phyloP scores from a whole-genome alignment of 306 rosid genomes.

The Cucurbita argyrosperma region DNA sequence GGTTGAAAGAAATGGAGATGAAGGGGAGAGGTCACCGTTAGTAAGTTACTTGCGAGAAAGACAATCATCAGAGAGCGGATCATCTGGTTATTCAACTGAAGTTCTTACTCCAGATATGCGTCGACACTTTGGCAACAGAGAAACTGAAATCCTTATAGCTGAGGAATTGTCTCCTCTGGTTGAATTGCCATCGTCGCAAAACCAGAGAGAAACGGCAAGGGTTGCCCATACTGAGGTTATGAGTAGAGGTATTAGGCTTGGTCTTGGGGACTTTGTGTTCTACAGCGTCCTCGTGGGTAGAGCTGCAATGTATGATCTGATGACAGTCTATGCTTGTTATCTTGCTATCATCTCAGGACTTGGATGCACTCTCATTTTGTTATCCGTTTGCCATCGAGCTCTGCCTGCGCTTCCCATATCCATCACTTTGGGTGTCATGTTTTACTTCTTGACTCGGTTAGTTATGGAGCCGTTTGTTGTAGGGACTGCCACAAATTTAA shows the following conservation, averaged over 20 bases:
- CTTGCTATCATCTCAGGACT: constrained; percentile 88
- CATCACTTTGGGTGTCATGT: constrained; percentile 60
- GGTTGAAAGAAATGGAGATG: constrained; percentile 8
- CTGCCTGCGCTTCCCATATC: constrained; percentile 90
- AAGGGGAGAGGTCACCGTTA: constrained; percentile 46
- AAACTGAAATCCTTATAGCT: constrained; percentile 17
- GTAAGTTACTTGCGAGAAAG: constrained; percentile 24
- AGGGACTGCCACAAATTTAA: constrained; percentile 71
- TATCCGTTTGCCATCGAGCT: constrained; percentile 62
- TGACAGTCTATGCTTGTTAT: constrained; percentile 95
- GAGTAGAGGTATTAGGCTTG: constrained; percentile 70
- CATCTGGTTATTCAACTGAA: constrained; percentile 20
- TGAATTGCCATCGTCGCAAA: constrained; percentile 19
- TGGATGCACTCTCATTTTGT: constrained; percentile 76
- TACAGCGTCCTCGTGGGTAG: constrained; percentile 93
- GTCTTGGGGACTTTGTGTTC: constrained; percentile 89
- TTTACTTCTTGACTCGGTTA: constrained; percentile 80
- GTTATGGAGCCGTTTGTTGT: constrained; percentile 88
- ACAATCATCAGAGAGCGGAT: constrained; percentile 18
- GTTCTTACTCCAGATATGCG: constrained; percentile 7
- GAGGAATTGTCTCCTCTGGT: constrained; percentile 68
- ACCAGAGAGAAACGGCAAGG: constrained; percentile 22
- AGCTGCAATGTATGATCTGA: constrained; percentile 96
- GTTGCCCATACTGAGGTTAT: constrained; percentile 15
- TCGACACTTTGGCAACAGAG: constrained; percentile 12